phyloP scores from a whole-genome alignment of 2,329 filamentous ascomycete genomes.

The Dendrostoma leiphaemia region DNA sequence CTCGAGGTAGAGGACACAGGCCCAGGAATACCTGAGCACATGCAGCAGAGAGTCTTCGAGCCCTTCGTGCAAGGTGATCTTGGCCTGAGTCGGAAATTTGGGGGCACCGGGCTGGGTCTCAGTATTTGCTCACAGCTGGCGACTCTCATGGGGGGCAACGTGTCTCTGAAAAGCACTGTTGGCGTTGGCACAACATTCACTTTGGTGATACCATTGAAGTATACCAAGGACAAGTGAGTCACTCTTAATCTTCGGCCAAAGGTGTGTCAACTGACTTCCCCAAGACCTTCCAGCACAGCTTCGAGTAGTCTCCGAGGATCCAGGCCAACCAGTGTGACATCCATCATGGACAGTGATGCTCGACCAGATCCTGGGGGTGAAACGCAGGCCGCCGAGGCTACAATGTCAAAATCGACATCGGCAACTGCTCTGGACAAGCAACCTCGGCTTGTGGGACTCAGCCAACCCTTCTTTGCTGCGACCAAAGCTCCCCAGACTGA shows the following conservation, averaged over 20 bases:
- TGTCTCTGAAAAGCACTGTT: slow-evolving; percentile 68
- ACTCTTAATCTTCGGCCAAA: neutral
- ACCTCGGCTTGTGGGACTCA: slow-evolving; percentile 78
- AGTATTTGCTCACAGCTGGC: slow-evolving; percentile 89
- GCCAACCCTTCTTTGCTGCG: slow-evolving; percentile 74
- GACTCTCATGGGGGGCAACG: slow-evolving; percentile 75
- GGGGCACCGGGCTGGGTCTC: slow-evolving; percentile 82
- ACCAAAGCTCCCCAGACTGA: slow-evolving; percentile 38
- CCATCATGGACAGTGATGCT: slow-evolving; percentile 35
- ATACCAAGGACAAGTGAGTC: slow-evolving; percentile 65
- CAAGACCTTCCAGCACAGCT: slow-evolving; percentile 51
- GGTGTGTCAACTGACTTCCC: neutral
- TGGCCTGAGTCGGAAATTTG: slow-evolving; percentile 84
- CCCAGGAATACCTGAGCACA: slow-evolving; percentile 74
- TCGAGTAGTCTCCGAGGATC: slow-evolving; percentile 51
- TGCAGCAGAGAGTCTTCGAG: slow-evolving; percentile 85
- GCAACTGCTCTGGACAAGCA: slow-evolving; percentile 60
- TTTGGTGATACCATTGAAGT: slow-evolving; percentile 78
- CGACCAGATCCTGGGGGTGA: slow-evolving; percentile 28
- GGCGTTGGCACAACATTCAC: slow-evolving; percentile 78
- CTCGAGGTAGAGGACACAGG: slow-evolving; percentile 89
- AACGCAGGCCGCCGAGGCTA: slow-evolving; percentile 22
- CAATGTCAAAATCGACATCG: slow-evolving; percentile 29
- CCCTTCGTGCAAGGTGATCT: slow-evolving; percentile 93
- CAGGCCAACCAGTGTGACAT: slow-evolving; percentile 45